Evolutionary conservation across 2,329 filamentous ascomycete species (phyloP), one percentile per base, ranked within the genome.

Genomic region (Clonostachys solani): DNA sequence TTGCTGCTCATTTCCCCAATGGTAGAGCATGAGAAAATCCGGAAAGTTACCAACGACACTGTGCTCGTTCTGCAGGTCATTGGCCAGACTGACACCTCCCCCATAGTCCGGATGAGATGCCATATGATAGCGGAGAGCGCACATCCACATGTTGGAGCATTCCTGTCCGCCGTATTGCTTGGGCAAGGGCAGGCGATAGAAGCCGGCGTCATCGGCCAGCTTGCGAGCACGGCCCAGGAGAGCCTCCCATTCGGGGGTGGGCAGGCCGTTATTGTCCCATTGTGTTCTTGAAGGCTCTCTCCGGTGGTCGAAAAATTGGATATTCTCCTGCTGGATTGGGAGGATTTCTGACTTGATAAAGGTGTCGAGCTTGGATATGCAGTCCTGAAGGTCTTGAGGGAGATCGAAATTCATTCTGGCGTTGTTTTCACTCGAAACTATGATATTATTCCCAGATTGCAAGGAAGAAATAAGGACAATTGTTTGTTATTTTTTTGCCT

Each of bases 1-100:
- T 33, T 54, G 52, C 29, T 49, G 38, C 13, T 12, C 12, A 4
- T 46, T 49, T 2, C 50, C 52, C 37, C 51, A 54, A 43, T 52
- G 48, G 23, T 52, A 41, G 3, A 54, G 33, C 48, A 54, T 46
- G 23, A 52, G 51, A 13, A 52, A 47, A 42, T 50, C 46, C 3
- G 50, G 50, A 34, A 47, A 52, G 35, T 54, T 54, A 5, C 52
- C 52, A 23, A 54, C 50, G 5, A 54, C 45, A 29, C 50, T 54
- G 43, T 54, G 52, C 15, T 54, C 52, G 16, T 40, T 54, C 40
- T 54, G 52, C 5, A 54, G 34, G 29, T 54, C 50, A 38, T 54
- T 54, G 16, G 52, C 52, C 3, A 53, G 43, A 15, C 52, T 52
- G 13, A 53, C 46, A 5, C 52, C 52, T 23, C 52, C 52, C 17